Base-by-base conservation (phyloP, 2,329 filamentous ascomycete genomes). In the Pestalotiopsis sp. region DNA sequence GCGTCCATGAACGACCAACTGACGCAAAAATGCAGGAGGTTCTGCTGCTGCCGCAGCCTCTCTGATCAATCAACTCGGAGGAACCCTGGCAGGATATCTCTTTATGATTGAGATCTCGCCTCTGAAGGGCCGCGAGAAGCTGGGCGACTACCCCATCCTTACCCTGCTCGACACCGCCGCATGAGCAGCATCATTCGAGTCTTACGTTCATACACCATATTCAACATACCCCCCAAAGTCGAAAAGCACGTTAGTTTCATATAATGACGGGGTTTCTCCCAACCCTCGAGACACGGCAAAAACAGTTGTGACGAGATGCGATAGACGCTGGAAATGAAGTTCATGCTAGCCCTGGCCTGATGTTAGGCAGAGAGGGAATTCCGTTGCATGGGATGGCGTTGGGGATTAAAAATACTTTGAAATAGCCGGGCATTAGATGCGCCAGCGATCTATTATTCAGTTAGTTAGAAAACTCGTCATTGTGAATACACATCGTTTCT, bases 41-140 rank as follows among this genome's bases (percentile, higher is more conserved):
- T 97, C 94, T 73, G 96, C 96, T 68, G 89, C 90, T 72, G 96
- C 95, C 70, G 95, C 94, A 23, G 94, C 93, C 72, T 89, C 93
- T 71, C 91, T 99, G 69, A 93, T 98, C 75, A 87, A 91, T 80
- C 90, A 97, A 82, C 89, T 97, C 73, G 94, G 94, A 74, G 96
- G 95, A 73, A 86, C 89, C n/a, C 86, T 98, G 61, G 83, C 97
- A 69, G 95, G 94, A 75, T 98, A 93, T 83, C 85, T 98, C 72
- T 99, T 99, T 86, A 93, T 99, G 77, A 92, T 98, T 80, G 95
- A 98, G 82, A 92, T 99, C 72, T 92, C 94, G 76, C 95, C 96
- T 83, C 90, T 99, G 74, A 94, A 97, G 79, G 96, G 96, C 74
- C 90, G 94, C 75, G 92, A 94, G 72, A 96, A 97, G 87, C 92